Base-by-base conservation (phyloP, 164 flowering plant species). In the Umbellularia californica region DNA sequence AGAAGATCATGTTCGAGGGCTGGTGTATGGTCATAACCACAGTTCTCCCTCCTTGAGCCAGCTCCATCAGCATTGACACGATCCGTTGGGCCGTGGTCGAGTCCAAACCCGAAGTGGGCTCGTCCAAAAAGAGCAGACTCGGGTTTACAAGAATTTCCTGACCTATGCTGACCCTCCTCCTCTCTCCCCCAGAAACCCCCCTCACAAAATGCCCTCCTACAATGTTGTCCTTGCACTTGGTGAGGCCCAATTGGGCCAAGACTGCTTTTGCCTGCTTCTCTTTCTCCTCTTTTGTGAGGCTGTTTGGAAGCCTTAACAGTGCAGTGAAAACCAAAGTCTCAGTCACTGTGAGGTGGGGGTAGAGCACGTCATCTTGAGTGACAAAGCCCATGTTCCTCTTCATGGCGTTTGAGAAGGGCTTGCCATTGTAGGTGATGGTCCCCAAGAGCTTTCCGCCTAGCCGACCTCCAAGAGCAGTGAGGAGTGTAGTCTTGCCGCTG, bases 91-190 rank as follows among this genome's bases (percentile, higher is more conserved):
- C 92, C 0, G 93, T 89, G 0, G 95, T 88, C 0, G 97, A 89
- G 50, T 91, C 97, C 2, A 91, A 86, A 3, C 96, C 98, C 0
- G 96, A 90, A 0, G 96, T 93, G 0, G 98, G 98, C 79, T 93
- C 96, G 66, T 93, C 98, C n/a, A 93, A 70, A 35, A 93, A 81
- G 67, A 91, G 65, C 77, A 91, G 60, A 62, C 92, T 87, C 1
- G 96, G 96, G 70, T 93, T 90, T 52, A 90, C 85, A 2, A 93
- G 79, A 87, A 93, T 83, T 78, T 93, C 96, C 74, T 90, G 95
- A 3, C 97, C 95, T 17, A 93, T 78, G 67, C 84, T 80, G 6
- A 82, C 84, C 77, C 84, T 77, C 64, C 80, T 82, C 50, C 81
- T 73, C 65, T 82, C 82, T 58, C 82, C 84, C 10, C 84, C 84